Base-by-base conservation (phyloP, 2,329 filamentous ascomycete species). In the Xylogone sp. region DNA sequence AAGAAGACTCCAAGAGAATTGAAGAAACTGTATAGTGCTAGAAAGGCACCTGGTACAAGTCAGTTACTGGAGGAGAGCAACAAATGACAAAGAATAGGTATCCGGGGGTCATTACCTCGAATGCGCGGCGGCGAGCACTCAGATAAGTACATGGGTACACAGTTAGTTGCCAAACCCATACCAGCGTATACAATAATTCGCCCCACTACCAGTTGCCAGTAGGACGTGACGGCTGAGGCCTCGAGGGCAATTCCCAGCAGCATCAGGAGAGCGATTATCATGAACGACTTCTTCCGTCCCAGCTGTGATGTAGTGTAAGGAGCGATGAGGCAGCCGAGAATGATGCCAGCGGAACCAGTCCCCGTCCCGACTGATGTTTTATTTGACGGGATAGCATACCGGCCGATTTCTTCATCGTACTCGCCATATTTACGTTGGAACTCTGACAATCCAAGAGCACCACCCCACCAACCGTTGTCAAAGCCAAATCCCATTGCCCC, bases 151-250 rank as follows among this genome's bases (percentile, higher is more conserved):
- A 48, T 18, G 9, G 46, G 46, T 10, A 48, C 46, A 9, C 42
- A 27, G 19, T 48, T 42, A 42, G 29, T 42, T 48, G 47, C 34
- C 42, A 43, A 43, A 21, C 47, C 31, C 12, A 49, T 49, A 29
- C 34, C 24, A 9, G 24, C 9, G 22, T 20, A 49, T 21, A 43
- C 24, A 31, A 49, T 49, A 10, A 49, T 49, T 27, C 47, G 21
- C 12, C 47, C 47, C 8, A 24, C 39, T 6, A 49, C 3, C 21
- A 49, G 24, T 12, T 43, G 34, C 47, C 47, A 49, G 21, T 43
- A 49, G 6, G 34, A 43, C 10, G 24, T 13, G 12, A 43, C 34
- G 12, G 47, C 47, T 13, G 27, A 31, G 9, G 31, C 34, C 29
- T 43, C 20, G 13, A 49, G 22, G 9, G 43, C 22, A n/a, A 49